Conservation (phyloP, 139 green algal genomes). For the Tetraselmis striata region DNA sequence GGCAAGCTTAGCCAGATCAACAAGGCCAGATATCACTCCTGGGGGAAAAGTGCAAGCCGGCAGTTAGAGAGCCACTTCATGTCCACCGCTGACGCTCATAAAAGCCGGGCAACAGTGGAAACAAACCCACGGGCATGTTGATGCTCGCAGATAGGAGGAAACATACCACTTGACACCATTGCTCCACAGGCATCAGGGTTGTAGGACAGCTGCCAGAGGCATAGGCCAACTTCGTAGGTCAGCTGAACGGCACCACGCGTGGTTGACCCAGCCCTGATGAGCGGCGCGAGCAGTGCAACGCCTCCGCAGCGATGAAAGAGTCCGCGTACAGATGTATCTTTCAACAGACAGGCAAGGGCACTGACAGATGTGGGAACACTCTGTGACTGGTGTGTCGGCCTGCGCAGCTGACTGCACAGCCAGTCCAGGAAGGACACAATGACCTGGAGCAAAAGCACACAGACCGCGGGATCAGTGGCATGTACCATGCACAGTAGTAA, state of each 20-base stretch:
- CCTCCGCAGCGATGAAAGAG: conserved; percentile 52
- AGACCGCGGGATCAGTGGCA: too few relatives aligned
- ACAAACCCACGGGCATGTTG: too few relatives aligned
- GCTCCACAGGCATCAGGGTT: conserved; percentile 13
- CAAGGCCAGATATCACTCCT: conserved; percentile 62
- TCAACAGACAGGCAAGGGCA: conserved; percentile 69
- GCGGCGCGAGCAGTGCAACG: conserved; percentile 54
- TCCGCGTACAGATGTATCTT: conserved; percentile 50
- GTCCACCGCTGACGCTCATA: too few relatives aligned
- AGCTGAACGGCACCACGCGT: conserved; percentile 61
- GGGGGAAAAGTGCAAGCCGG: too few relatives aligned
- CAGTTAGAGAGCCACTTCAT: too few relatives aligned
- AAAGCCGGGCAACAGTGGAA: too few relatives aligned
- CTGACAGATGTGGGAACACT: conserved; percentile 41
- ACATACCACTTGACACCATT: background rate
- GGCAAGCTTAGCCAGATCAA: conserved; percentile 66
- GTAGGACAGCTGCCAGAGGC: conserved; percentile 88
- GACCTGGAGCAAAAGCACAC: background rate
- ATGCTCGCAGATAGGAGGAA: too few relatives aligned
- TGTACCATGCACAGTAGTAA: too few relatives aligned
- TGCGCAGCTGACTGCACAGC: conserved; percentile 75
- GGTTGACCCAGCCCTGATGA: conserved; percentile 45
- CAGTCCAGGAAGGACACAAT: conserved; percentile 70
- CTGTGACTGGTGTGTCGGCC: conserved; percentile 53
- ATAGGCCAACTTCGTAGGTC: conserved; percentile 88